These are phyloP conservation scores for Mortierella sp. DNA, from an alignment of 371 early-diverging fungal genomes.

Conservation along the genomic window DNA sequence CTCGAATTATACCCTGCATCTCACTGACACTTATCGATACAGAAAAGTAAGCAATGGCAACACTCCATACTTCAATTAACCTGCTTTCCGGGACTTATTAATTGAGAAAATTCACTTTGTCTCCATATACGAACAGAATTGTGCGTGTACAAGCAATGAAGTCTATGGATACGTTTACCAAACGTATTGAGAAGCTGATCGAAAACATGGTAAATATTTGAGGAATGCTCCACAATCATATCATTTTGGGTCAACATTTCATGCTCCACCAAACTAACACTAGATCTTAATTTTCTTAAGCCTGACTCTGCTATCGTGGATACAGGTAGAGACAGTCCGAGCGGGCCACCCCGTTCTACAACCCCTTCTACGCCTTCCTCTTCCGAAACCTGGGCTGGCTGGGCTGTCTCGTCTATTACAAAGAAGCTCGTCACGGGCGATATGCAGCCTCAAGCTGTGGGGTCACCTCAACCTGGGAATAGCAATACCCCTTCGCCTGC, in stretches of 20 bases:
- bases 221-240: not conserved
- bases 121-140: slow-evolving; percentile 53
- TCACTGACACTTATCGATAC: slow-evolving; percentile 85
- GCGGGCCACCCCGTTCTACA: slow-evolving; percentile 29
- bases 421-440: slow-evolving; percentile 57
- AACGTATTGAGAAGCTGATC: slow-evolving; percentile 74
- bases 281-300: slow-evolving; percentile 33
- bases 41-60: slow-evolving; percentile 74
- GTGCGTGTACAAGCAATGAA: slow-evolving; percentile 89
- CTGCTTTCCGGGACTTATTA: not conserved
- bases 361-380: slow-evolving; percentile 54
- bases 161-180: slow-evolving; percentile 74
- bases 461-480: slow-evolving; percentile 21
- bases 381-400: slow-evolving; percentile 77
- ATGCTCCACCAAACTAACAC: not conserved
- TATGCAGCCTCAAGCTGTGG: slow-evolving; percentile 48
- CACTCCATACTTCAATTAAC: not conserved
- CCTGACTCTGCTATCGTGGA: slow-evolving; percentile 67
- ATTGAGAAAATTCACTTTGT: not conserved
- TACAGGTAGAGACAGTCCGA: slow-evolving; percentile 45
- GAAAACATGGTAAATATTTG: slow-evolving; percentile 71
- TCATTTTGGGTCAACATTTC: not conserved
- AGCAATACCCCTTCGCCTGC: slow-evolving; percentile 19
- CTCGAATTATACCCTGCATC: slow-evolving; percentile 81
- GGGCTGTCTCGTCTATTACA: slow-evolving; percentile 81